Evolutionary conservation across 2,329 filamentous ascomycete genomes (phyloP), one percentile per base, ranked within the genome.

Genomic region (Pseudopyrenochaeta lycopersici): DNA sequence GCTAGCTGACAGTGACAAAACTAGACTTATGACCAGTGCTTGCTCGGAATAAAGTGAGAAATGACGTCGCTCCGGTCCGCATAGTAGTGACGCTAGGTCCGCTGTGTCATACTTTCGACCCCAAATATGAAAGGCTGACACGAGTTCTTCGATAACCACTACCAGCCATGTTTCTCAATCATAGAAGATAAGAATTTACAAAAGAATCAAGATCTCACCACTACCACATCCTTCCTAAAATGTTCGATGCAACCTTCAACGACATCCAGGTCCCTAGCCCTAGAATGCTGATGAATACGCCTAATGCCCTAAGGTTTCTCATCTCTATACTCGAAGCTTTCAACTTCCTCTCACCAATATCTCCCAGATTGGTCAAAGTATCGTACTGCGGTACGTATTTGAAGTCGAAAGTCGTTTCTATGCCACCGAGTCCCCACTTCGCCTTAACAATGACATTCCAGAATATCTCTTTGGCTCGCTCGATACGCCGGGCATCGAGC

Each of bases 381-480:
- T 76, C 69, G 44, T 82, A 81, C 59, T 83, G 77, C 0, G 89
- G 88, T 9, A 89, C 78, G 66, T 89, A 90, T 68, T 91, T 89
- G 75, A 92, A 89, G 17, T 88, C 85, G 66, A 92, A 92, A 7
- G 77, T 79, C 1, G 84, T 85, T 64, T 87, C 82, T 41, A 82
- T 78, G 0, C 88, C 80, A 10, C 75, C 85, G 7, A 93, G 78
- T 0, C 87, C 89, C 49, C 80, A 84, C 48, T 87, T 85, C 50
- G 85, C 84, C 51, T 88, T 81, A n/a, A 88, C 82, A 14, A 90
- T 82, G 2, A 89, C 71, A 15, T 80, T 77, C 71, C 85, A 89
- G 58, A 88, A 84, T 0, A 84, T 73, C 20, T 73, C 77, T 47
- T 83, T 81, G 23, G 84, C 70, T 17, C 78, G 70, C 50, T 75